A percentile compares a stretch with the other conserved stretches of the same genome.
Evolutionary conservation across 2,329 filamentous ascomycete genomes (phyloP).

Genomic region (Fusarium phyllophilum): DNA sequence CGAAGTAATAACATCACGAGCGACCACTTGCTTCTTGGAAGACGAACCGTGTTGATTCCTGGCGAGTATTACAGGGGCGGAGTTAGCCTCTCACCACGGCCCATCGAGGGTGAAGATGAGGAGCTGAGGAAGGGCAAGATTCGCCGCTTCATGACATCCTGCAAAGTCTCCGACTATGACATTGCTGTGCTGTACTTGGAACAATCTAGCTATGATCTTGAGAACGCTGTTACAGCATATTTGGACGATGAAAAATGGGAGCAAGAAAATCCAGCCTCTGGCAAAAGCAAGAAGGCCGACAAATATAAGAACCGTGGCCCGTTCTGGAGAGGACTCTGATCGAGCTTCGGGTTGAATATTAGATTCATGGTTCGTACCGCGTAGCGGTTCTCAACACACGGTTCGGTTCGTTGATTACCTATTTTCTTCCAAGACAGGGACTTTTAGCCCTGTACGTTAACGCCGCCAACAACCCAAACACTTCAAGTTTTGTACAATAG

Average conservation of each 20-base stretch:
- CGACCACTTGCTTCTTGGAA: constrained; percentile 76
- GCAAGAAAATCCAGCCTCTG: constrained; percentile 65
- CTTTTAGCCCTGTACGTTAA: constrained; percentile 44
- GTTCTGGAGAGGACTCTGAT: constrained; percentile 48
- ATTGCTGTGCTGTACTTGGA: constrained; percentile 80
- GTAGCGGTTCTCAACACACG: constrained; percentile 36
- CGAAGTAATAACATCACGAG: constrained; percentile 75
- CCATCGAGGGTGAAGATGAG: constrained; percentile 79
- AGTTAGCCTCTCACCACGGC: constrained; percentile 74
- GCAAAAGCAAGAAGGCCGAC: constrained; percentile 39
- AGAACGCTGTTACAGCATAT: constrained; percentile 70
- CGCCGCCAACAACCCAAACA: constrained; percentile 44
- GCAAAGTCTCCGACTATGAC: constrained; percentile 81
- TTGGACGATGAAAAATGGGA: constrained; percentile 82
- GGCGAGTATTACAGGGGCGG: constrained; percentile 74
- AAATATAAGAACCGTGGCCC: constrained; percentile 47
- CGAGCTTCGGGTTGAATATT: constrained; percentile 36
- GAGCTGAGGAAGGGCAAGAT: constrained; percentile 76
- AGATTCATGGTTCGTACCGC: constrained; percentile 46
- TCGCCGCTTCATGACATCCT: constrained; percentile 80
- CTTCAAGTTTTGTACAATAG: constrained; percentile 44
- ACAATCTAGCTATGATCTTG: constrained; percentile 73
- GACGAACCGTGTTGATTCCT: constrained; percentile 77
- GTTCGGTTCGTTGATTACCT: constrained; percentile 40
- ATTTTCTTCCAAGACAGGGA: constrained; percentile 41